Evolutionary conservation across 2,329 filamentous ascomycete genomes (phyloP).

Genomic region (Colletotrichum sp.): DNA sequence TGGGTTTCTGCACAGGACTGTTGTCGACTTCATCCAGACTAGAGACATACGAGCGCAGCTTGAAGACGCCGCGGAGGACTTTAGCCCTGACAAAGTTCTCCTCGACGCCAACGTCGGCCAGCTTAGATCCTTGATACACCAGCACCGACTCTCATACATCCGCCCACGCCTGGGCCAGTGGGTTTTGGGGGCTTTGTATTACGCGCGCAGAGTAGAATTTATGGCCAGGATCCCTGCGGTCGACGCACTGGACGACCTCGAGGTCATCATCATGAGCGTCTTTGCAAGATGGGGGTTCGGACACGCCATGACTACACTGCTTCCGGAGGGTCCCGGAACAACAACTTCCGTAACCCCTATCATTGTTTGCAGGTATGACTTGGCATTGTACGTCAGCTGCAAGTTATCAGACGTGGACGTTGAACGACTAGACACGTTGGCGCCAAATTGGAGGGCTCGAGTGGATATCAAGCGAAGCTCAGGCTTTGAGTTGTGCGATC

Average conservation of each 20-base stretch:
- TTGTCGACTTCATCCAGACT: not conserved
- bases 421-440: too few relatives aligned
- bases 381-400: too few relatives aligned
- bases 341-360: too few relatives aligned
- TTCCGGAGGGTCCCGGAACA: too few relatives aligned
- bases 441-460: too few relatives aligned
- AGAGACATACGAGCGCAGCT: not conserved
- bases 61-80: not conserved
- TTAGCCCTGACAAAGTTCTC: not conserved
- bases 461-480: too few relatives aligned
- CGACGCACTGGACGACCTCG: not conserved
- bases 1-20: not conserved
- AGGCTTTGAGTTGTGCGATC: too few relatives aligned
- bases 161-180: not conserved
- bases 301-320: too few relatives aligned
- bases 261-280: not conserved
- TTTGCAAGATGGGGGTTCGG: not conserved
- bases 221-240: fast-evolving
- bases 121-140: not conserved
- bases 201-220: not conserved
- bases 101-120: not conserved
- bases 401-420: too few relatives aligned
- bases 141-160: not conserved
- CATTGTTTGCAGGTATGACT: too few relatives aligned
- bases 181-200: not conserved